phyloP scores from a whole-genome alignment of 208 protist species.

The Trypanosoma theileri region DNA sequence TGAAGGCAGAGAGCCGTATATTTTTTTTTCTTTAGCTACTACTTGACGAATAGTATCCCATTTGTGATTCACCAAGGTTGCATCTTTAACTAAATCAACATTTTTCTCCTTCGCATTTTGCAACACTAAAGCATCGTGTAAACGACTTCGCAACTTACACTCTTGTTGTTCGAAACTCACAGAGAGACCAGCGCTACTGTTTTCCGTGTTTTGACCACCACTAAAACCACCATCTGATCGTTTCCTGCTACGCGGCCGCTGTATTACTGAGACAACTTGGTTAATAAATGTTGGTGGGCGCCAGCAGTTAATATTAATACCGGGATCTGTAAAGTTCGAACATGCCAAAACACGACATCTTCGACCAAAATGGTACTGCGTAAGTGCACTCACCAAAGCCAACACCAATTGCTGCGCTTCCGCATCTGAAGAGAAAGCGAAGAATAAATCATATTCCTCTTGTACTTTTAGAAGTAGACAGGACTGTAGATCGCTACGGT shows the following conservation, averaged over 20 bases:
- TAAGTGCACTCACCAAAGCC: slow-evolving; percentile 3
- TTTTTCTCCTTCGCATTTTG: not conserved
- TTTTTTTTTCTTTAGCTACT: slow-evolving; percentile 3
- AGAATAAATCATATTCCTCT: slow-evolving; percentile 20
- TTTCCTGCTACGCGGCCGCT: not conserved
- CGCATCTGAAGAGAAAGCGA: slow-evolving; percentile 15
- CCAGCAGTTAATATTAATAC: slow-evolving; percentile 19
- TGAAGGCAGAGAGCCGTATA: slow-evolving; percentile 12
- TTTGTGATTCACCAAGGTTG: not conserved
- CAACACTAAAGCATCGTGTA: slow-evolving; percentile 12
- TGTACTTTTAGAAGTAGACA: slow-evolving; percentile 12
- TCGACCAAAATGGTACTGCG: slow-evolving; percentile 17
- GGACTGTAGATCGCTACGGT: slow-evolving; percentile 1
- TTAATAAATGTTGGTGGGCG: slow-evolving; percentile 8
- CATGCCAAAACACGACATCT: slow-evolving; percentile 19
- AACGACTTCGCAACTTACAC: slow-evolving; percentile 16
- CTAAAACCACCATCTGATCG: not conserved
- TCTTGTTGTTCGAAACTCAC: slow-evolving; percentile 2
- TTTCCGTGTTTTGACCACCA: no score
- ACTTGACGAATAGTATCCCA: slow-evolving; percentile 11
- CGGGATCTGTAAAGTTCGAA: slow-evolving; percentile 9
- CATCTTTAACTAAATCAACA: not conserved
- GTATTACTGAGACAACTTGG: slow-evolving; percentile 1
- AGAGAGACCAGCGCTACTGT: no score
- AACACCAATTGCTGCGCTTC: slow-evolving; percentile 12